Base-by-base conservation (phyloP, 305 asterid species). In the Lippia alba region DNA sequence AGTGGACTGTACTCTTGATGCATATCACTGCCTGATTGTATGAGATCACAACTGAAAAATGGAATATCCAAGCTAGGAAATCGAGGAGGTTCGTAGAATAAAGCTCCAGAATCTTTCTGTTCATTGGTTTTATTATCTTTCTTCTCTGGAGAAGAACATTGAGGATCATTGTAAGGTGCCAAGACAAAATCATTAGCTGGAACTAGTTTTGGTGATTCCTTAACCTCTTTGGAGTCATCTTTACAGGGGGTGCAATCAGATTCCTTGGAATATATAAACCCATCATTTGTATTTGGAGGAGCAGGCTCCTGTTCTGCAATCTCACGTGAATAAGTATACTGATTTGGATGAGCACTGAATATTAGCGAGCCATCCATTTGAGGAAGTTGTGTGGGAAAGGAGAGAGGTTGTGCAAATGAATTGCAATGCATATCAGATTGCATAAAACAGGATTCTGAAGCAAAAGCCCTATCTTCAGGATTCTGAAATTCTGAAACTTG, bases 1-100 rank as follows among this genome's bases (percentile, higher is more conserved):
- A 95, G 94, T 17, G 99, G 99, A 77, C 99, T 95, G 78, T 81
- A 95, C 65, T 95, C 99, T 75, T 85, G 99, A 79, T 91, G 95
- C 88, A 86, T 80, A 61, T 90, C 96, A 65, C 77, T 76, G 53
- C 93, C 89, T 61, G 96, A 71, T 69, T 91, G 96, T 64, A 87
- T 70, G 48, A 95, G 96, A 78, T 95, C 99, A 70, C 98, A 95
- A 70, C 95, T 90, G 61, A 92, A 88, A 83, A 95, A 92, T 6
- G 99, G 98, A 66, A 91, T 67, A 64, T 95, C 98, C 83, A 92
- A 82, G 88, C 95, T 87, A 49, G 99, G 99, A 79, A 95, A 95
- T 61, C 99, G 91, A 39, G 99, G 98, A n/a, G 99, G 98, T 74
- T 95, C 98, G 53, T 92, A 95, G 83, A 73, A 92, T 51, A 95